Conservation (phyloP, 192 early-diverging fungal genomes). For the Diversispora eburnea region DNA sequence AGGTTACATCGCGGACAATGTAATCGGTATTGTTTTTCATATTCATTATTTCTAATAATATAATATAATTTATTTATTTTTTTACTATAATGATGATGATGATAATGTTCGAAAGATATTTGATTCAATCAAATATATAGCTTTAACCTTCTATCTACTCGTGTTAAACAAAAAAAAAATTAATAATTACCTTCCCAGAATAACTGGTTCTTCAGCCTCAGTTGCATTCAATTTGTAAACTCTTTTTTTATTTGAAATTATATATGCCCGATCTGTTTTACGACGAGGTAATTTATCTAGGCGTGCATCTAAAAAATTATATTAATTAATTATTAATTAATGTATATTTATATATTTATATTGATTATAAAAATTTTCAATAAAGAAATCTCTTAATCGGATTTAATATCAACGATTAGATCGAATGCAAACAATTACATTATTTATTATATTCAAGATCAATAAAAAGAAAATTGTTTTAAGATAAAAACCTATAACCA, state of each 20-base stretch:
- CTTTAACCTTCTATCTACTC: too few relatives aligned
- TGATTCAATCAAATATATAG: not conserved
- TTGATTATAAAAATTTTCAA: not conserved
- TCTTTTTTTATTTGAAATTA: slow-evolving; percentile 47
- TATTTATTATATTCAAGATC: too few relatives aligned
- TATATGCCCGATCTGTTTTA: slow-evolving; percentile 46
- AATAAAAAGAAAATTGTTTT: not conserved
- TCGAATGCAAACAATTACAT: too few relatives aligned
- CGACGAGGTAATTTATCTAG: slow-evolving; percentile 47
- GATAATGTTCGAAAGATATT: not conserved
- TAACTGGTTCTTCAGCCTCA: slow-evolving; percentile 30
- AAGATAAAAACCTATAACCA: slow-evolving; percentile 47
- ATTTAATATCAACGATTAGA: too few relatives aligned
- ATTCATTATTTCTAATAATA: not conserved
- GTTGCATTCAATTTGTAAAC: slow-evolving; percentile 53
- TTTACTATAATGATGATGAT: not conserved
- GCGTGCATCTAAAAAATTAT: slow-evolving; percentile 12
- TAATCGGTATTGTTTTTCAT: slow-evolving; percentile 40
- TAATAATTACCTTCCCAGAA: slow-evolving; percentile 16
- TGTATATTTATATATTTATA: not conserved
- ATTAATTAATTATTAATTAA: too few relatives aligned
- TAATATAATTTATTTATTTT: not conserved
- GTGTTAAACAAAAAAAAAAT: too few relatives aligned
- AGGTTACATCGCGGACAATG: slow-evolving; percentile 45
- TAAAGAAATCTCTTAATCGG: too few relatives aligned